A percentile compares a stretch with the other conserved stretches of the same genome.
Conservation (phyloP, 2,329 filamentous ascomycete species). For the Passalora sequoiae region DNA sequence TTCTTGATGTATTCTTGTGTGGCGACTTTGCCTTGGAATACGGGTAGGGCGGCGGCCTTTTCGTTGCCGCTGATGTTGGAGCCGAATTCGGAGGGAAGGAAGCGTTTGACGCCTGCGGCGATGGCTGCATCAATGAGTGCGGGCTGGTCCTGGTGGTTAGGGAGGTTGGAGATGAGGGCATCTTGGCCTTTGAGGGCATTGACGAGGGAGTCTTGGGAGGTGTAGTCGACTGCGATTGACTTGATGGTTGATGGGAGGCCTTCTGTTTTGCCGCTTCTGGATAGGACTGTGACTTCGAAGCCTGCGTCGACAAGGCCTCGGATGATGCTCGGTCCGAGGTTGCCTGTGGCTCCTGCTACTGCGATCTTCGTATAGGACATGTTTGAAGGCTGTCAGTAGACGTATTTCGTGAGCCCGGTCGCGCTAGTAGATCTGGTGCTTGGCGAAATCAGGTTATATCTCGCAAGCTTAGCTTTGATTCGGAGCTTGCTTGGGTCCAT, state of each 20-base stretch:
- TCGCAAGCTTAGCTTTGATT: no score
- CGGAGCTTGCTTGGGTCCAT: no score
- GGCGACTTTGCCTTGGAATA: conserved; percentile 35
- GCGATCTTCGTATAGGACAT: no score
- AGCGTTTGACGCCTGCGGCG: conserved; percentile 36
- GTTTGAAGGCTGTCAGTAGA: no score
- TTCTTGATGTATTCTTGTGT: conserved; percentile 35
- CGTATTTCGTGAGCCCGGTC: no score
- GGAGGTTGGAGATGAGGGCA: conserved; percentile 28
- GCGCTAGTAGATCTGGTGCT: no score
- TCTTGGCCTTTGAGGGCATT: conserved; percentile 36
- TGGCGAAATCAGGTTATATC: no score
- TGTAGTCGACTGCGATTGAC: conserved; percentile 44
- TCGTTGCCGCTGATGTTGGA: conserved; percentile 33
- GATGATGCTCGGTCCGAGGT: conserved; percentile 40
- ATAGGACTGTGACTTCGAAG: conserved; percentile 45
- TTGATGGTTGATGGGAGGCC: conserved; percentile 39
- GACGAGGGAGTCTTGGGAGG: conserved; percentile 36
- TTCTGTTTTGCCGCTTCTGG: conserved; percentile 38
- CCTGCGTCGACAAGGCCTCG: conserved; percentile 37
- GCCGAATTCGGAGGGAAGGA: conserved; percentile 40
- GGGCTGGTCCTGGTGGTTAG: conserved; percentile 12
- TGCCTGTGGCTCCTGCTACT: conserved; percentile 35
- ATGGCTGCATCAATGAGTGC: conserved; percentile 40
- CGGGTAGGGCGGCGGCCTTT: conserved; percentile 30